Evolutionary conservation across 2,329 filamentous ascomycete genomes (phyloP).

Genomic region (Pseudogymnoascus verrucosus): DNA sequence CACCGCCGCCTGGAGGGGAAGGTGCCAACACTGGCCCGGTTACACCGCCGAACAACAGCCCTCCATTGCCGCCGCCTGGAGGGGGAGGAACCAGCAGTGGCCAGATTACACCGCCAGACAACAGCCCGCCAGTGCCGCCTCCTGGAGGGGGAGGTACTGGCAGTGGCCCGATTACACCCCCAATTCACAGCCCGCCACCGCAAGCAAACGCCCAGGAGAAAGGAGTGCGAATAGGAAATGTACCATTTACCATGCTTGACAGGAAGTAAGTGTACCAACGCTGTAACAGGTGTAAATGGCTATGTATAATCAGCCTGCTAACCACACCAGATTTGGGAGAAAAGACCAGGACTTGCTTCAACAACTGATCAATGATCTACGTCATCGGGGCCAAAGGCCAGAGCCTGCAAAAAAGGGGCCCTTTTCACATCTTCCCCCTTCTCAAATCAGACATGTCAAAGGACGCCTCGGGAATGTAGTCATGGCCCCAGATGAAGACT

Average conservation of each 20-base stretch:
- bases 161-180: not conserved
- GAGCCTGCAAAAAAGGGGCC: not conserved
- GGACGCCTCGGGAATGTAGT: not conserved
- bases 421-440: not conserved
- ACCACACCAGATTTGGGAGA: not conserved
- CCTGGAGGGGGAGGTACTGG: not conserved
- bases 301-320: not conserved
- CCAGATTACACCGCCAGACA: not conserved
- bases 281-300: not conserved
- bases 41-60: not conserved
- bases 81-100: not conserved
- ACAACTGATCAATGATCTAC: not conserved
- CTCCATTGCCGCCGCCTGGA: not conserved
- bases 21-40: not conserved
- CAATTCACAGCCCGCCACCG: not conserved
- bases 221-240: not conserved
- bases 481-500: not conserved
- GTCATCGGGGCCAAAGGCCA: not conserved
- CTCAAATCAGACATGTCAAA: not conserved
- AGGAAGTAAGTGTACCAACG: not conserved
- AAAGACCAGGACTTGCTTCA: not conserved
- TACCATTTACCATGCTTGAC: not conserved
- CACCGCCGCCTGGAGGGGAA: not conserved
- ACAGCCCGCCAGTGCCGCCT: not conserved
- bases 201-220: not conserved